A percentile compares a stretch with the other conserved stretches of the same genome.
phyloP scores from a whole-genome alignment of 1,284 basidiomycete genomes.

The Boletellus deceptivus region DNA sequence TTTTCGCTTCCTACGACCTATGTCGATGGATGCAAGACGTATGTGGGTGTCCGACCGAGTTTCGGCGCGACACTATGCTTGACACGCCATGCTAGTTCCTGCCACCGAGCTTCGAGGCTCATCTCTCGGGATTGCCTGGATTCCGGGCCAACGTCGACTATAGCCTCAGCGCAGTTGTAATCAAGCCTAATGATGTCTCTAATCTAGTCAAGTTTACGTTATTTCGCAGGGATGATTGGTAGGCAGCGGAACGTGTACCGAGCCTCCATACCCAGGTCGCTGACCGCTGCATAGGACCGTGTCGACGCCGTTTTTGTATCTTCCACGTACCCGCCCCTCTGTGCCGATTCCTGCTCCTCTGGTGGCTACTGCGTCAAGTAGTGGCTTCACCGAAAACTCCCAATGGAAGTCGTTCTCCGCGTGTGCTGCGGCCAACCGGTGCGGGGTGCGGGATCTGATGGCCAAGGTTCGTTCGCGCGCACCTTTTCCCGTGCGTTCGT shows the following conservation, averaged over 20 bases:
- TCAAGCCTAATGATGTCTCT: slow-evolving; percentile 43
- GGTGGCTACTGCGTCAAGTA: slow-evolving; percentile 21
- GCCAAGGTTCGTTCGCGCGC: slow-evolving; percentile 35
- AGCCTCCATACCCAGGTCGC: slow-evolving; percentile 4
- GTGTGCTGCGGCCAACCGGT: slow-evolving; percentile 37
- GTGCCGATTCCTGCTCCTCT: slow-evolving; percentile 51
- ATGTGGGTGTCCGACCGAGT: slow-evolving; percentile 44
- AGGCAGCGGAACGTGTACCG: slow-evolving; percentile 14
- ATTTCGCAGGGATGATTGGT: slow-evolving; percentile 49
- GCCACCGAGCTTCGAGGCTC: slow-evolving; percentile 62
- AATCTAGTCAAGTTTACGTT: slow-evolving; percentile 44
- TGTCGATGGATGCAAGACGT: slow-evolving; percentile 50
- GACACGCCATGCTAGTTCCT: slow-evolving; percentile 42
- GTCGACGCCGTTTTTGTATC: slow-evolving; percentile 62
- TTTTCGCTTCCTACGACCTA: slow-evolving; percentile 59
- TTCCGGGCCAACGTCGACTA: slow-evolving; percentile 63
- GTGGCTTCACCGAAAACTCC: slow-evolving; percentile 40
- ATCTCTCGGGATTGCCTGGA: slow-evolving; percentile 64
- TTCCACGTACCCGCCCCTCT: slow-evolving; percentile 62
- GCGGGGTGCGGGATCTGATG: slow-evolving; percentile 43
- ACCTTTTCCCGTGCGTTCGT: background rate
- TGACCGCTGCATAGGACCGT: slow-evolving; percentile 41
- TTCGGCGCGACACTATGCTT: slow-evolving; percentile 4
- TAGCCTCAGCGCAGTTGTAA: slow-evolving; percentile 43
- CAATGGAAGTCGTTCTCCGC: slow-evolving; percentile 56